A percentile compares a stretch with the other conserved stretches of the same genome.
phyloP scores from a whole-genome alignment of 208 protist species.

The Trypanosoma vivax region DNA sequence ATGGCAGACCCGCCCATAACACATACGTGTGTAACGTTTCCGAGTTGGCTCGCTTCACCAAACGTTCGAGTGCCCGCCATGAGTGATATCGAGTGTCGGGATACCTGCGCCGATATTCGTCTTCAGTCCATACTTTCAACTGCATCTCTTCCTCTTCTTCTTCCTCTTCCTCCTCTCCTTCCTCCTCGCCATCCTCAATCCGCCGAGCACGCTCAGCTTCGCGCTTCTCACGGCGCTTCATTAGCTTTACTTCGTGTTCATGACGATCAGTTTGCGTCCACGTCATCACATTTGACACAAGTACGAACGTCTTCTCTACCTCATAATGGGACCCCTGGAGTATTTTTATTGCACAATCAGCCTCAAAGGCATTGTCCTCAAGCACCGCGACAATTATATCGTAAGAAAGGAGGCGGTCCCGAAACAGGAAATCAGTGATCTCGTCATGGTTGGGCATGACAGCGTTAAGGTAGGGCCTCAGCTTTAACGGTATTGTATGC shows the following conservation, averaged over 20 bases:
- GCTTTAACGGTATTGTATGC: background rate
- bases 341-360: conserved; percentile 76
- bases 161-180: conserved; percentile 31
- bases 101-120: conserved; percentile 77
- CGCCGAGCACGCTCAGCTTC: conserved; percentile 40
- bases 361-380: conserved; percentile 74
- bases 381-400: conserved; percentile 85
- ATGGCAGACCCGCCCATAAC: conserved; percentile 84
- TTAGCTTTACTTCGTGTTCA: conserved; percentile 34
- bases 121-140: conserved; percentile 73
- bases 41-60: conserved; percentile 80
- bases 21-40: conserved; percentile 89
- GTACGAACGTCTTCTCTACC: conserved; percentile 89
- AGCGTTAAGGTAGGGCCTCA: conserved; percentile 35
- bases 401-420: conserved; percentile 47
- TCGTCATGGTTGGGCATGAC: conserved; percentile 68
- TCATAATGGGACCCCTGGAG: conserved; percentile 78
- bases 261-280: conserved; percentile 73
- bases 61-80: conserved; percentile 84
- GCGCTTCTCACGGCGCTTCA: conserved; percentile 28
- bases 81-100: conserved; percentile 80
- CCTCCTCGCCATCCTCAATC: conserved; percentile 24
- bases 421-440: conserved; percentile 52
- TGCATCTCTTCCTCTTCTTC: conserved; percentile 48
- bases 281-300: conserved; percentile 80